phyloP scores from a whole-genome alignment of 495 filamentous ascomycete species.

The Annulohypoxylon maeteangense region DNA sequence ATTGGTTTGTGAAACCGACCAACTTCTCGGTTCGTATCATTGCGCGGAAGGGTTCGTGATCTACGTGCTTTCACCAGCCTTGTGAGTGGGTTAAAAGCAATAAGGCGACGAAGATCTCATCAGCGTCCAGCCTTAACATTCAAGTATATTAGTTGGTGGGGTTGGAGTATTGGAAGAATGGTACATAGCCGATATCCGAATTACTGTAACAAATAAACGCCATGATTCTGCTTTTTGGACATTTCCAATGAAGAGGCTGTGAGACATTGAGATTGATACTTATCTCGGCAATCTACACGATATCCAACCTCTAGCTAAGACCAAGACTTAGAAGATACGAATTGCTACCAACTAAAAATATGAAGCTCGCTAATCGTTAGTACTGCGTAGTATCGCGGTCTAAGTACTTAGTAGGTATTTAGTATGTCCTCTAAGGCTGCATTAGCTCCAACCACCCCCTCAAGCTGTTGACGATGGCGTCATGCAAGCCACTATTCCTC shows the following conservation, averaged over 20 bases:
- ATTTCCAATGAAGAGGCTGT: neutral
- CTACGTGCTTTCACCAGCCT: neutral
- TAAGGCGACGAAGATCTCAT: neutral
- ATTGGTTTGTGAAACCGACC: conserved; percentile 1
- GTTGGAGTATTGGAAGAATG: neutral
- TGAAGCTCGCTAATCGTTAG: neutral
- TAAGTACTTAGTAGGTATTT: neutral
- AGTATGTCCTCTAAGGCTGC: neutral
- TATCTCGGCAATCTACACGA: neutral
- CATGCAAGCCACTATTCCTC: conserved; percentile 1
- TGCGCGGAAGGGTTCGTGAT: neutral
- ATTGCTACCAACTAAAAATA: neutral
- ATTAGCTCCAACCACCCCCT: neutral
- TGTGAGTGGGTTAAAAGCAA: neutral
- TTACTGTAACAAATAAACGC: neutral
- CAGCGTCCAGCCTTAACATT: neutral
- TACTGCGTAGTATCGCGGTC: neutral
- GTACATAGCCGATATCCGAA: neutral
- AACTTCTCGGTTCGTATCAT: neutral
- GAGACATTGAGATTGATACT: neutral
- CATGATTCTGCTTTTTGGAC: neutral
- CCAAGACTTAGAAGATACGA: neutral
- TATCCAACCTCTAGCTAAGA: neutral
- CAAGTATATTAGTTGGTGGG: neutral
- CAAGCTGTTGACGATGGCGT: neutral